Percentiles rank a stretch among this genome's conserved stretches.
Conservation (phyloP, 768 basidiomycete species). For the Lepiota venenata region DNA sequence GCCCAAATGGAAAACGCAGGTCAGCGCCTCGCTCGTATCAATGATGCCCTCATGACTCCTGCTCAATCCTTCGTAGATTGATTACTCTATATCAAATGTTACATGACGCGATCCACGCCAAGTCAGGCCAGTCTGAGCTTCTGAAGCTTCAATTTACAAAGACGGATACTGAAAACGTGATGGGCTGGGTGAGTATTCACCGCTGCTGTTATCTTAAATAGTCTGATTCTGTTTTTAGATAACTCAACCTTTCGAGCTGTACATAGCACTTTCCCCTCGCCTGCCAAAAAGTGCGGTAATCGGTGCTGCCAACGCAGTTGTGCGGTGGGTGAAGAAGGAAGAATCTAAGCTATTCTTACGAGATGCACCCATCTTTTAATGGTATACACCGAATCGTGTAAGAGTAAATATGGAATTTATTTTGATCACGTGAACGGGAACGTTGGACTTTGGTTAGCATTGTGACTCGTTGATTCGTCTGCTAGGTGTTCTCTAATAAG, state of each 20-base stretch:
- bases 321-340: slow-evolving; percentile 89
- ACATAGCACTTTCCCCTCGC: slow-evolving; percentile 75
- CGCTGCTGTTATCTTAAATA: not conserved
- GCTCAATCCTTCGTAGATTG: slow-evolving; percentile 42
- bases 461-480: too few relatives aligned
- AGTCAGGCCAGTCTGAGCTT: slow-evolving; percentile 76
- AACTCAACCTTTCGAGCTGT: slow-evolving; percentile 92
- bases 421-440: not conserved
- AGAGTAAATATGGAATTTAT: not conserved
- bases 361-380: slow-evolving; percentile 82
- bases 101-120: slow-evolving; percentile 88
- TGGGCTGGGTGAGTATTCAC: slow-evolving; percentile 81
- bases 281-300: slow-evolving; percentile 88
- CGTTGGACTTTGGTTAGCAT: not conserved
- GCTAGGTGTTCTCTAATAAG: not conserved
- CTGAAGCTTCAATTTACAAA: slow-evolving; percentile 86
- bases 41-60: not conserved
- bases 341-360: slow-evolving; percentile 78
- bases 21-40: slow-evolving; percentile 21
- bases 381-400: not conserved
- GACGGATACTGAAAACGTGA: slow-evolving; percentile 82
- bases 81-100: slow-evolving; percentile 84
- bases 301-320: slow-evolving; percentile 85
- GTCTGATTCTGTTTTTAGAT: slow-evolving; percentile 47
- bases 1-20: slow-evolving; percentile 57